Percentiles rank a stretch among this genome's conserved stretches.
phyloP scores from a whole-genome alignment of 768 basidiomycete species.

The Erythrobasidium yunnanense region DNA sequence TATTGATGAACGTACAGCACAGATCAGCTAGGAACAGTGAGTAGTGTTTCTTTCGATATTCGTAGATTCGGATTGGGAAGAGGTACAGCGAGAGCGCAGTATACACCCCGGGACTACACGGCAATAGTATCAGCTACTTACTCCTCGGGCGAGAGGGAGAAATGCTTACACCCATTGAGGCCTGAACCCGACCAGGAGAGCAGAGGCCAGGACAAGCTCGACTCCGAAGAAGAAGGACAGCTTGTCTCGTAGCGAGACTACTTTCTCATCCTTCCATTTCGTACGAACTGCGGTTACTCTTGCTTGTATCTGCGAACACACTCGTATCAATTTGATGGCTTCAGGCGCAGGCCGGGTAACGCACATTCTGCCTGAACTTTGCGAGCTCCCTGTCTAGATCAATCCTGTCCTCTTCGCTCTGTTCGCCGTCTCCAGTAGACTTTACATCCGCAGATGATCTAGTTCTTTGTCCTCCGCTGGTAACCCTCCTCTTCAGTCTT shows the following conservation, averaged over 20 bases:
- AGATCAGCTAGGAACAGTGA: constrained; percentile 60
- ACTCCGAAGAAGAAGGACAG: constrained; percentile 89
- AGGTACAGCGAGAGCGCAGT: constrained; percentile 66
- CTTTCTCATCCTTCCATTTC: constrained; percentile 65
- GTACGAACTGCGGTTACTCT: constrained; percentile 66
- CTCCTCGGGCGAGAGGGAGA: neutral
- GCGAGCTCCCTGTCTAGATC: constrained; percentile 77
- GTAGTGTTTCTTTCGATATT: constrained; percentile 83
- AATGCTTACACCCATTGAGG: constrained; percentile 56
- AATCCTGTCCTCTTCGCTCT: constrained; percentile 7
- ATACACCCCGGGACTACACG: constrained; percentile 65
- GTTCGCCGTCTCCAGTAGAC: constrained; percentile 15
- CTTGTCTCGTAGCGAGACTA: constrained; percentile 46
- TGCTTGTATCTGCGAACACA: constrained; percentile 51
- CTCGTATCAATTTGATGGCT: neutral
- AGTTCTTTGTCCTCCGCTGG: constrained; percentile 13
- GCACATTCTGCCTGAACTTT: constrained; percentile 72
- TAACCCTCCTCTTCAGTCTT: constrained; percentile 26
- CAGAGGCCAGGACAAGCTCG: constrained; percentile 59
- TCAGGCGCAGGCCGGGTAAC: constrained; percentile 39
- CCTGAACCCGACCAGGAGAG: constrained; percentile 73
- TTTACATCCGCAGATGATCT: too few species aligned
- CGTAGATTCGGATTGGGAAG: constrained; percentile 68
- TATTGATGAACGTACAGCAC: constrained; percentile 2
- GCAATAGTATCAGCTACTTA: neutral